phyloP scores from a whole-genome alignment of 495 filamentous ascomycete genomes.

The Extremus antarcticus region DNA sequence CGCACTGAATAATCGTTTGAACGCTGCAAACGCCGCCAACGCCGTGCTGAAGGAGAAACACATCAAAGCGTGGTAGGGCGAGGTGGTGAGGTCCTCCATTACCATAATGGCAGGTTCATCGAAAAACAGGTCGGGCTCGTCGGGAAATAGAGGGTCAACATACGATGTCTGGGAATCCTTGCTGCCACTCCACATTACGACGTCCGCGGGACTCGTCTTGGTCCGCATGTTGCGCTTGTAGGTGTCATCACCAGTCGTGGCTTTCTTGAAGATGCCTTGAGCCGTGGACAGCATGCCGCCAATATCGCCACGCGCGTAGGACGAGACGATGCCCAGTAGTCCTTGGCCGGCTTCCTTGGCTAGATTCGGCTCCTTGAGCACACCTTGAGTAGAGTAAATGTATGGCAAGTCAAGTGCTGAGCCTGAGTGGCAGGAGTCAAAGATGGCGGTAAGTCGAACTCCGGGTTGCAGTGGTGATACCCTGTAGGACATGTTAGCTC shows the following conservation, averaged over 20 bases:
- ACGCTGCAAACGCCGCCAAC: conserved; percentile 9
- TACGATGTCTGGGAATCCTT: conserved; percentile 94
- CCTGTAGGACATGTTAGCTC: too few species aligned
- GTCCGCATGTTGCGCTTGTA: conserved; percentile 71
- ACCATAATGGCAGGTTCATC: not conserved
- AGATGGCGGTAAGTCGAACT: conserved; percentile 90
- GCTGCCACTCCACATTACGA: conserved; percentile 94
- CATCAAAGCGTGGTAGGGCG: not conserved
- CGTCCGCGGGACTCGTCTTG: conserved; percentile 90
- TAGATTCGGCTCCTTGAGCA: conserved; percentile 96
- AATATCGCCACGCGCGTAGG: conserved; percentile 84
- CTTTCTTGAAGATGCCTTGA: conserved; percentile 87
- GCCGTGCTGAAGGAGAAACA: conserved; percentile 8
- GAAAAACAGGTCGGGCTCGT: conserved; percentile 3
- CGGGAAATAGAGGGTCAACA: conserved; percentile 39
- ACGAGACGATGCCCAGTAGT: conserved; percentile 75
- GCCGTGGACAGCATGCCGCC: conserved; percentile 69
- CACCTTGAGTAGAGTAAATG: conserved; percentile 83
- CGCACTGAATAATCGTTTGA: conserved; percentile 1
- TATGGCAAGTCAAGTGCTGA: conserved; percentile 93
- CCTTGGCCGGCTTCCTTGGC: conserved; percentile 96
- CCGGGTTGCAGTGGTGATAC: conserved; percentile 69
- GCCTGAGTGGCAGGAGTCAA: conserved; percentile 98
- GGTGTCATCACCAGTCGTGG: conserved; percentile 69
- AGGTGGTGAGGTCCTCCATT: not conserved